Conservation (phyloP, 129 eudicot species). For the Artemisia argyi region DNA sequence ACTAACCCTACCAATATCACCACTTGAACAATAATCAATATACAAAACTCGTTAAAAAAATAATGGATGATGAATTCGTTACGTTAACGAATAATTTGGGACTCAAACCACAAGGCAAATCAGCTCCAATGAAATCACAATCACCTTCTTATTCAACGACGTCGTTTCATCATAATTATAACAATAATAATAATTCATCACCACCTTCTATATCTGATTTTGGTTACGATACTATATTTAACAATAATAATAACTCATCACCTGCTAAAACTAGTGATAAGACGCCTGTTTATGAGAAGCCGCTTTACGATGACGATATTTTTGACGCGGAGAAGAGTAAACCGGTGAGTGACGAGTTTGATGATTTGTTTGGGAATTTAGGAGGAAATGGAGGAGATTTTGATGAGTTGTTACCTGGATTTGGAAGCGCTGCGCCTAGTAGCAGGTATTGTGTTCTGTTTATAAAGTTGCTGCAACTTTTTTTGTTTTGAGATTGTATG, state of each 20-base stretch:
- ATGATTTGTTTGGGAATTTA: conserved; percentile 26
- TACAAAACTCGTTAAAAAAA: no score
- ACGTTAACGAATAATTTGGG: conserved; percentile 70
- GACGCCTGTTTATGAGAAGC: conserved; percentile 44
- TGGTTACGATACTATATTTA: conserved; percentile 58
- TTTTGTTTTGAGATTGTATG: no score
- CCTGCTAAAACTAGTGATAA: conserved; percentile 22
- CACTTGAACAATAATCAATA: no score
- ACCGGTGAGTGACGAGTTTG: conserved; percentile 35
- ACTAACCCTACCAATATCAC: no score
- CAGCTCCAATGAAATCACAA: conserved; percentile 80
- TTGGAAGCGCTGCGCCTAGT: conserved; percentile 54
- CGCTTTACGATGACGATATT: conserved; percentile 32
- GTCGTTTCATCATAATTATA: conserved; percentile 49
- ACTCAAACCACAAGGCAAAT: conserved; percentile 69
- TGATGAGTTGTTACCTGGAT: conserved; percentile 48
- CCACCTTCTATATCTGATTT: conserved; percentile 45
- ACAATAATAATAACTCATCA: conserved; percentile 20
- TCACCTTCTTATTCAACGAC: conserved; percentile 45
- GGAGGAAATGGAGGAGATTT: conserved; percentile 24
- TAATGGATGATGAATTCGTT: conserved; percentile 72
- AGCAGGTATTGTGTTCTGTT: conserved; percentile 56
- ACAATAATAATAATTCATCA: conserved; percentile 32
- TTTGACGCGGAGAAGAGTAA: no score
- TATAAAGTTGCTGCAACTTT: no score